phyloP scores from a whole-genome alignment of 495 filamentous ascomycete species.

The Lineolata rhizophorae region DNA sequence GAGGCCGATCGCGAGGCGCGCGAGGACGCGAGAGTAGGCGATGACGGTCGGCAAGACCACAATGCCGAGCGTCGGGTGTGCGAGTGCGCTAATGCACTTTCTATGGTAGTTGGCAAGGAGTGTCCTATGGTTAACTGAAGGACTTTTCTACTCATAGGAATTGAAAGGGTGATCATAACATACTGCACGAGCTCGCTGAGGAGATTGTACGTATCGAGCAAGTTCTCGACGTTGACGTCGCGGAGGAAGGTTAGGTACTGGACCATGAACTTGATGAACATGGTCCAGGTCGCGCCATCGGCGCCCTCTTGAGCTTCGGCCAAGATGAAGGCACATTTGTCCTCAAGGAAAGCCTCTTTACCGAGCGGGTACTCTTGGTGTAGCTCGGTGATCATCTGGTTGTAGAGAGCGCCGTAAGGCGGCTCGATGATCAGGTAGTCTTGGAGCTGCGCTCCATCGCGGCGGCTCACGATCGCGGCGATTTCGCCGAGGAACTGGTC shows the following conservation, averaged over 20 bases:
- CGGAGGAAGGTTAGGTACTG: conserved; percentile 61
- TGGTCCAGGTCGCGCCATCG: conserved; percentile 46
- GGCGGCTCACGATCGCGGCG: conserved; percentile 27
- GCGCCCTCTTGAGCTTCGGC: conserved; percentile 28
- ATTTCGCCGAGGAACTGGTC: conserved; percentile 35
- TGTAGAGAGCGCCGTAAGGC: conserved; percentile 40
- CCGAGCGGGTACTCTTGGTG: conserved; percentile 28
- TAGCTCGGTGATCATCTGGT: conserved; percentile 42
- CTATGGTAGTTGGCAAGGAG: conserved; percentile 12
- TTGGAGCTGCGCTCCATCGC: conserved; percentile 31
- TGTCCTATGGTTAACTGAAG: conserved; percentile 1
- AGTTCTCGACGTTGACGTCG: conserved; percentile 51
- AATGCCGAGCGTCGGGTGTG: conserved; percentile 52
- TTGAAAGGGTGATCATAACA: conserved; percentile 15
- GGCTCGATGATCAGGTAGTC: conserved; percentile 42
- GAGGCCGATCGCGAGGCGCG: conserved; percentile 59
- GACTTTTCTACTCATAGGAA: too few species aligned
- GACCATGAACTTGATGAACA: conserved; percentile 55
- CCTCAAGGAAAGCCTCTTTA: conserved; percentile 31
- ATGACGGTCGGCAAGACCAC: conserved; percentile 59
- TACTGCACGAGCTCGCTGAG: conserved; percentile 54
- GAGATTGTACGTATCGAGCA: conserved; percentile 50
- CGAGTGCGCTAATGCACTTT: conserved; percentile 60
- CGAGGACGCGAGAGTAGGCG: conserved; percentile 50
- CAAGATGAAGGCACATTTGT: conserved; percentile 31